Base-by-base conservation (phyloP, 768 basidiomycete species). In the Boletus rufocinnamomeus region DNA sequence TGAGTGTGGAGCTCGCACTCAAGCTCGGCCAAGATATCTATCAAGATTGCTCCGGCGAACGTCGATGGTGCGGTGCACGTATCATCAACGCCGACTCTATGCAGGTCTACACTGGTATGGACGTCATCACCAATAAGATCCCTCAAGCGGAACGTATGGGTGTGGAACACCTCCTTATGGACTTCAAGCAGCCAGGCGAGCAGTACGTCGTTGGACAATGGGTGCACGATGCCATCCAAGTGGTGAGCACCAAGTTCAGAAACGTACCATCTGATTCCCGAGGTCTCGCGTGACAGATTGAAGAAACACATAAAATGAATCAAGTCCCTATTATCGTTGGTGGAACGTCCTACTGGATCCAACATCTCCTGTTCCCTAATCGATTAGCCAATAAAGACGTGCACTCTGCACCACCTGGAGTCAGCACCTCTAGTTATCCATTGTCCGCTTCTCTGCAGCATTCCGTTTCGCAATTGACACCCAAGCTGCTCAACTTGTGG, bases 71-170 rank as follows among this genome's bases (percentile, higher is more conserved):
- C 16, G 84, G 85, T 14, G 88, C 86, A 9, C 84, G 86, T 67
- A 82, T 98, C 63, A 87, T 99, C 69, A 98, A 98, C 69, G 93
- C 95, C 11, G 97, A 99, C 74, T 86, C 96, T 14, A 98, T 99
- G 96, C 97, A 99, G 73, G 87, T 94, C 14, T 98, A 98, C 72
- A 78, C 79, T 19, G 96, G 96, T 0, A 82, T 98, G 72, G 90
- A 97, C 73, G 78, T 95, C 51, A 87, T 98, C 66, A 98, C 96
- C 28, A 98, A 98, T 75, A 98, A 99, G 76, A 82, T 95, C 17
- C 84, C 95, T 1, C 66, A 78, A 14, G 75, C 80, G 30, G 95
- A 99, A 74, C 86, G 80, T 69, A 78, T 82, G 49, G 94, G 91
- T 5, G 78, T 99, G 21, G 87, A 89, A 23, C 97, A 99, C 76